Conservation (phyloP, 1,284 basidiomycete genomes). For the Puccinia sorghi region DNA sequence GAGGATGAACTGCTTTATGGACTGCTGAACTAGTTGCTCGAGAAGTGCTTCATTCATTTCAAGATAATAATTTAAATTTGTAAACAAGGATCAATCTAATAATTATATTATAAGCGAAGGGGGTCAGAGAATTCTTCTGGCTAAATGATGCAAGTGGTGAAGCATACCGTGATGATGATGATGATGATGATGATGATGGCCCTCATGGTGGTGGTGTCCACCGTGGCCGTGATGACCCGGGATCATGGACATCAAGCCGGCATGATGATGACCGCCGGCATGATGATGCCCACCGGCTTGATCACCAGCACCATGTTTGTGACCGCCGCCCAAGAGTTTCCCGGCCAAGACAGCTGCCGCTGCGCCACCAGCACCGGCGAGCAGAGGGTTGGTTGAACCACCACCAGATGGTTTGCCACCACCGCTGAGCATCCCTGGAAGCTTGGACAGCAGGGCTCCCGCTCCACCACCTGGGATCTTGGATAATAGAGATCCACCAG, state of each 20-base stretch:
- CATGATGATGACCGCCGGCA: background rate
- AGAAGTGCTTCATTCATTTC: background rate
- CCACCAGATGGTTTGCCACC: background rate
- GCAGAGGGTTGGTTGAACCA: constrained; percentile 11
- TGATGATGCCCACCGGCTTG: too few species aligned
- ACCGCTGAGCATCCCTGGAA: constrained; percentile 23
- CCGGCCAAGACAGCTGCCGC: constrained; percentile 15
- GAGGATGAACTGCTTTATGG: constrained; percentile 27
- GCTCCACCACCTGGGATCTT: constrained; percentile 33
- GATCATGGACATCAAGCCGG: background rate
- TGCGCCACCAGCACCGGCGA: constrained; percentile 17
- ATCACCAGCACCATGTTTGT: too few species aligned
- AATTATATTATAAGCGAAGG: too few species aligned
- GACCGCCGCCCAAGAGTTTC: constrained; percentile 13
- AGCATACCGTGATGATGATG: constrained; percentile 19
- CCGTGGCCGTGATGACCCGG: constrained; percentile 18
- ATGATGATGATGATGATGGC: constrained; percentile 18
- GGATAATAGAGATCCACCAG: background rate
- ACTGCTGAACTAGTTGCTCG: background rate
- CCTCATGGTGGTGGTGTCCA: background rate
- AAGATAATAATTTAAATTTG: too few species aligned
- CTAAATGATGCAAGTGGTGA: background rate
- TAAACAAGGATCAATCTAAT: too few species aligned
- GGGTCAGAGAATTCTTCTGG: too few species aligned
- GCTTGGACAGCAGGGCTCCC: constrained; percentile 1